Evolutionary conservation across 106 monocot genomes (phyloP).

Genomic region (Allium sativum): DNA sequence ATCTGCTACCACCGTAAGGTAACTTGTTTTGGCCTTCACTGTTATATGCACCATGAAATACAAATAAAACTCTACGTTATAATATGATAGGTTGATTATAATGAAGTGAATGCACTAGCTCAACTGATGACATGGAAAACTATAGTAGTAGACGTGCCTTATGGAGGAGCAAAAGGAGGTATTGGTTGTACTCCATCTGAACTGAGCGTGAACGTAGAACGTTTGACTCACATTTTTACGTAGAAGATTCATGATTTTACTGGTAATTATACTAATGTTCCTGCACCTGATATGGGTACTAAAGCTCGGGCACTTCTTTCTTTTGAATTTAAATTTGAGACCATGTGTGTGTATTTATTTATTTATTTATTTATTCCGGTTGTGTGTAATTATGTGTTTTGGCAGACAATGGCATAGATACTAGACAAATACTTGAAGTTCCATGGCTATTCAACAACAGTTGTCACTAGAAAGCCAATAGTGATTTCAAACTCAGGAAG

Average conservation of each 20-base stretch:
- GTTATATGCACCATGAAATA: too few species aligned
- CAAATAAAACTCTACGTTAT: too few species aligned
- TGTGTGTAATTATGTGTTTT: background rate
- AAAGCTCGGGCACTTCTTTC: slow-evolving; percentile 97
- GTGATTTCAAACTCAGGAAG: background rate
- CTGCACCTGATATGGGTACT: slow-evolving; percentile 96
- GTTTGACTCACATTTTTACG: slow-evolving; percentile 79
- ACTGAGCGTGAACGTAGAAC: slow-evolving; percentile 66
- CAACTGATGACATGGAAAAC: slow-evolving; percentile 99
- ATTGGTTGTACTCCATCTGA: too few species aligned
- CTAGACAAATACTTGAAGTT: slow-evolving; percentile 92
- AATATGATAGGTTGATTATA: slow-evolving; percentile 48
- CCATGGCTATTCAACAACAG: too few species aligned
- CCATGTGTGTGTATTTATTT: too few species aligned
- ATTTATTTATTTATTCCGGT: too few species aligned
- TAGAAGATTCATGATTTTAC: slow-evolving; percentile 89
- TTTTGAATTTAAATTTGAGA: too few species aligned
- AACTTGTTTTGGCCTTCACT: background rate
- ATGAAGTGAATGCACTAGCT: too few species aligned
- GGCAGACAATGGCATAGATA: slow-evolving; percentile 95
- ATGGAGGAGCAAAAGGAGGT: too few species aligned
- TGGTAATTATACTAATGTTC: slow-evolving; percentile 80
- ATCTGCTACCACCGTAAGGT: slow-evolving; percentile 93
- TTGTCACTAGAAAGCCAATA: too few species aligned
- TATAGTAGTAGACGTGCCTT: slow-evolving; percentile 80